Conservation (phyloP, 495 filamentous ascomycete species). For the Aspergillus ostianus region DNA sequence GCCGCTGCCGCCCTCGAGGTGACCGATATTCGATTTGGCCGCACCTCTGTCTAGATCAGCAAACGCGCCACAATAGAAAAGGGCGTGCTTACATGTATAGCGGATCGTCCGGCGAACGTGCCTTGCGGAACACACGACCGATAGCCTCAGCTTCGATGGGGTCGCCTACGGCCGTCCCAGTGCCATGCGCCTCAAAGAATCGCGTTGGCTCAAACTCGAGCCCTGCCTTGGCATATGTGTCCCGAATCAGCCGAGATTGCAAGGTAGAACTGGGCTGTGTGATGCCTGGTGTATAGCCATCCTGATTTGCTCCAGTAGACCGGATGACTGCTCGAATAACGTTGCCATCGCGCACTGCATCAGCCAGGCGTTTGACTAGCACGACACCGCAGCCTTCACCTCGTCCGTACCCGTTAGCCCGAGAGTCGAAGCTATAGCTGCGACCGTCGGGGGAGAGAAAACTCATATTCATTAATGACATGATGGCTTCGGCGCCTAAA, state of each 20-base stretch:
- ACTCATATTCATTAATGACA: neutral
- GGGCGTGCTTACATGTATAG: conserved; percentile 11
- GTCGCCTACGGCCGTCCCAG: conserved; percentile 2
- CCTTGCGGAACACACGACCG: neutral
- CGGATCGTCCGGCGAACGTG: neutral
- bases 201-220: neutral
- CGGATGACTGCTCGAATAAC: neutral
- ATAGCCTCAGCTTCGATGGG: neutral
- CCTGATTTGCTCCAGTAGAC: neutral
- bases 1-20: conserved; percentile 53
- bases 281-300: conserved; percentile 5
- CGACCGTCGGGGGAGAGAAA: conserved; percentile 1
- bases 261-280: neutral
- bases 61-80: too few species aligned
- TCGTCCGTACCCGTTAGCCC: conserved; percentile 3
- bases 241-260: neutral
- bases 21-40: conserved; percentile 52
- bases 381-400: neutral
- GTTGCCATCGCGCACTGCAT: conserved; percentile 3
- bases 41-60: conserved; percentile 27
- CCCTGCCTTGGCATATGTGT: neutral
- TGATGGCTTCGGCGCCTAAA: neutral
- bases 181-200: conserved; percentile 11
- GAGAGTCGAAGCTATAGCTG: neutral
- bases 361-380: conserved; percentile 1